Percentiles rank a stretch among this genome's conserved stretches.
These are phyloP conservation scores for Kurtzmaniella fragi DNA, from an alignment of 805 yeast species.

Conservation along the genomic window DNA sequence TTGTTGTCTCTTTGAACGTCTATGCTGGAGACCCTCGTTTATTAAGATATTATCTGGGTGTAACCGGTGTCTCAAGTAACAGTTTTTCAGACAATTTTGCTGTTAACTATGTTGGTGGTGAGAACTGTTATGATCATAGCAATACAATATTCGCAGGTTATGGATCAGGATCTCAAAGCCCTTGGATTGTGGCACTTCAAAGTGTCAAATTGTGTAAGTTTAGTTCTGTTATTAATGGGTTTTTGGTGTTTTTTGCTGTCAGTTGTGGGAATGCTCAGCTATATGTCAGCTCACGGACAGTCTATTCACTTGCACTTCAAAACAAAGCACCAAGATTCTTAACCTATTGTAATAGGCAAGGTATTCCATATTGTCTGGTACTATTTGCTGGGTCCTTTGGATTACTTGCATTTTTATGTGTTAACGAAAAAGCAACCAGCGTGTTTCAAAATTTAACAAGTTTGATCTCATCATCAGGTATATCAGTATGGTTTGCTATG, in stretches of 20 bases:
- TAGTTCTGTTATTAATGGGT: slow-evolving; percentile 37
- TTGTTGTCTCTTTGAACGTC: slow-evolving; percentile 65
- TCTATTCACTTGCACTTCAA: slow-evolving; percentile 40
- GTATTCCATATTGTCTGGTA: slow-evolving; percentile 73
- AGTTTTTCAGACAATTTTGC: slow-evolving; percentile 23
- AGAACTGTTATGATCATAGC: slow-evolving; percentile 20
- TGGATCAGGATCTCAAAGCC: slow-evolving; percentile 40
- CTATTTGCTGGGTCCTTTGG: slow-evolving; percentile 59
- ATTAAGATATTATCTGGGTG: slow-evolving; percentile 46
- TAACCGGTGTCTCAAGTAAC: slow-evolving; percentile 20
- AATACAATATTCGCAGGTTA: slow-evolving; percentile 25
- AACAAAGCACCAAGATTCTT: slow-evolving; percentile 60
- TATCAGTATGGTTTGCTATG: slow-evolving; percentile 77
- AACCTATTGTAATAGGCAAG: slow-evolving; percentile 53
- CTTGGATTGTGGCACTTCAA: slow-evolving; percentile 42
- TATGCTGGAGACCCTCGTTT: slow-evolving; percentile 77
- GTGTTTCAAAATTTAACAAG: slow-evolving; percentile 66
- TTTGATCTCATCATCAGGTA: slow-evolving; percentile 68
- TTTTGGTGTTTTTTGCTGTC: slow-evolving; percentile 42
- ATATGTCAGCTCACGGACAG: slow-evolving; percentile 38
- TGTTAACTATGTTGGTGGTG: slow-evolving; percentile 30
- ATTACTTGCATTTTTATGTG: slow-evolving; percentile 54
- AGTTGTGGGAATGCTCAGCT: slow-evolving; percentile 43
- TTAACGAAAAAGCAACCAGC: slow-evolving; percentile 49
- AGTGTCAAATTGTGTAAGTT: slow-evolving; percentile 32